These are phyloP conservation scores for Eutrema salsugineum DNA, from an alignment of 441 rosid genomes.

Conservation along the genomic window DNA sequence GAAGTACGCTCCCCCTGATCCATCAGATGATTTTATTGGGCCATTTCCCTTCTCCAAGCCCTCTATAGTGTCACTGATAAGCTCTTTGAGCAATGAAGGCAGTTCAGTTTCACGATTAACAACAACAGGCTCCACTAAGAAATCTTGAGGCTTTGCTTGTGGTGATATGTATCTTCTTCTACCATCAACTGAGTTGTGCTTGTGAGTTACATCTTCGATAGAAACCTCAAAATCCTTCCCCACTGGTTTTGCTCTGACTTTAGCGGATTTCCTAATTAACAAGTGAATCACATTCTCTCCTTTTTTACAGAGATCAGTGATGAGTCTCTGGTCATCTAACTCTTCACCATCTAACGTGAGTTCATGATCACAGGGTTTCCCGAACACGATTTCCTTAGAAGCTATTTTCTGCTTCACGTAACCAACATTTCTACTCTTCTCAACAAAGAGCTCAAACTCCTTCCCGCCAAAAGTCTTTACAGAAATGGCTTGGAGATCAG, in stretches of 20 bases:
- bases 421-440: conserved; percentile 57
- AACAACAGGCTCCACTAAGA: conserved; percentile 51
- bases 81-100: conserved; percentile 43
- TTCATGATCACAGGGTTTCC: conserved; percentile 48
- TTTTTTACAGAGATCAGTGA: conserved; percentile 50
- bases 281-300: conserved; percentile 59
- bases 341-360: conserved; percentile 63
- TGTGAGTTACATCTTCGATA: conserved; percentile 37
- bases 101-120: conserved; percentile 39
- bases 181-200: conserved; percentile 13
- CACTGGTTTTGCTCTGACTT: conserved; percentile 49
- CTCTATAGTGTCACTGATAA: conserved; percentile 48
- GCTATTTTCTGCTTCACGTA: conserved; percentile 69
- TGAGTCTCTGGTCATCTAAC: conserved; percentile 65
- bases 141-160: conserved; percentile 33
- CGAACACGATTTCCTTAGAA: conserved; percentile 41
- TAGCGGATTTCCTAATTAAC: conserved; percentile 53
- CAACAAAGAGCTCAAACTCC: conserved; percentile 56
- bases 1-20: conserved; percentile 80
- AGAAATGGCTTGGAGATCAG: conserved; percentile 57
- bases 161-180: conserved; percentile 24
- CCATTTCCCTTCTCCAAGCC: conserved; percentile 56
- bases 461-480: conserved; percentile 58
- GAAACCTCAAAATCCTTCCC: conserved; percentile 52
- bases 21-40: conserved; percentile 66